phyloP scores from a whole-genome alignment of 257 asterid genomes.

The Coffea eugenioides region DNA sequence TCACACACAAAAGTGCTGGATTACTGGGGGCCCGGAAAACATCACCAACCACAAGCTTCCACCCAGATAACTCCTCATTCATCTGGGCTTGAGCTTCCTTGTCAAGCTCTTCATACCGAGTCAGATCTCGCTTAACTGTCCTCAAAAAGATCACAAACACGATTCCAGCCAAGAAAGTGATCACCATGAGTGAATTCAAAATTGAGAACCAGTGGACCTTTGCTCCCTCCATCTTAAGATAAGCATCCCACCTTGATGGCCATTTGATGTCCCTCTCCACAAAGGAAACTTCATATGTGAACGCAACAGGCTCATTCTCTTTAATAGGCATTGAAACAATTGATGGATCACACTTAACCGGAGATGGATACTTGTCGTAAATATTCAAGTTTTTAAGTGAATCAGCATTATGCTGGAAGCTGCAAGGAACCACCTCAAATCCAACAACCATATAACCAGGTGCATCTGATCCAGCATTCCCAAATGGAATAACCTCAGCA shows the following conservation, averaged over 20 bases:
- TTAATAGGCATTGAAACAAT: constrained; percentile 59
- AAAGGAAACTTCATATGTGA: constrained; percentile 69
- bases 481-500: constrained; percentile 68
- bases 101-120: constrained; percentile 80
- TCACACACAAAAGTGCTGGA: constrained; percentile 73
- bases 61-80: constrained; percentile 92
- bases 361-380: constrained; percentile 54
- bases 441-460: constrained; percentile 94
- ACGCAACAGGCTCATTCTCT: constrained; percentile 68
- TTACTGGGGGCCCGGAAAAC: constrained; percentile 72
- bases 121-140: constrained; percentile 80
- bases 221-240: constrained; percentile 90
- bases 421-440: constrained; percentile 86
- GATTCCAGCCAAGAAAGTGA: constrained; percentile 88
- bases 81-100: constrained; percentile 92
- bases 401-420: constrained; percentile 54
- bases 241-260: constrained; percentile 98
- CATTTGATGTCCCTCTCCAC: constrained; percentile 84
- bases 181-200: constrained; percentile 82
- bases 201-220: constrained; percentile 96
- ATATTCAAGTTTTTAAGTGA: constrained; percentile 55
- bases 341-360: constrained; percentile 66
- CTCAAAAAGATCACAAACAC: constrained; percentile 83
- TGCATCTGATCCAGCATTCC: constrained; percentile 45
- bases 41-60: constrained; percentile 91